Percentiles rank a stretch among this genome's conserved stretches.
These are phyloP conservation scores for Aquanectria penicillioides DNA, from an alignment of 2,329 filamentous ascomycete species.

Conservation along the genomic window DNA sequence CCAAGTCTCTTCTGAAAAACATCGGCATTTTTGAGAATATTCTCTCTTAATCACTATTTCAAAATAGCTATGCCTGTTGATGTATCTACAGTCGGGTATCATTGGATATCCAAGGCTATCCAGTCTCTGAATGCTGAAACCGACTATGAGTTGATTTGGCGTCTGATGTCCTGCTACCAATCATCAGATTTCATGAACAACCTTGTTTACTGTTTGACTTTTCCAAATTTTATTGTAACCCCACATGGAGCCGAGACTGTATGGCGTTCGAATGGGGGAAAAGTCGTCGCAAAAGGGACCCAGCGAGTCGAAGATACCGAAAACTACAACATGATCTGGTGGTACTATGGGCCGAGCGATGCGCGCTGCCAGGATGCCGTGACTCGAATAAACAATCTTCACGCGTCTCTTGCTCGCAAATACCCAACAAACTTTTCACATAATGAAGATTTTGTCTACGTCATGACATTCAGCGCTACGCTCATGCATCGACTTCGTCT, in stretches of 20 bases:
- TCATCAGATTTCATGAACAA: constrained; percentile 18
- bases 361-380: constrained; percentile 3
- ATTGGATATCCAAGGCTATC: constrained; percentile 17
- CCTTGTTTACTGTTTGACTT: constrained; percentile 6
- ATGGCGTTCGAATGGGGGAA: constrained; percentile 19
- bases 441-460: constrained; percentile 18
- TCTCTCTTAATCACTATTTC: too few relatives aligned
- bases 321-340: constrained; percentile 17
- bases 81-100: too few relatives aligned
- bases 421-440: constrained; percentile 11
- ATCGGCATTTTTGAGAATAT: too few relatives aligned
- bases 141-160: constrained; percentile 20
- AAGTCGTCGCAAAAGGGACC: constrained; percentile 4
- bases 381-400: constrained; percentile 7
- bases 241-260: constrained; percentile 6
- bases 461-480: constrained; percentile 10
- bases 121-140: constrained; percentile 11
- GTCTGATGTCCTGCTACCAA: constrained; percentile 12
- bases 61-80: too few relatives aligned
- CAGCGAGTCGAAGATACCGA: constrained; percentile 18
- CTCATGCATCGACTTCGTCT: constrained; percentile 20
- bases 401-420: constrained; percentile 2
- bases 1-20: too few relatives aligned
- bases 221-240: constrained; percentile 17
- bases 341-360: constrained; percentile 18